Evolutionary conservation across 257 asterid species (phyloP), one percentile per base, ranked within the genome.

Genomic region (Buddleja alternifolia): DNA sequence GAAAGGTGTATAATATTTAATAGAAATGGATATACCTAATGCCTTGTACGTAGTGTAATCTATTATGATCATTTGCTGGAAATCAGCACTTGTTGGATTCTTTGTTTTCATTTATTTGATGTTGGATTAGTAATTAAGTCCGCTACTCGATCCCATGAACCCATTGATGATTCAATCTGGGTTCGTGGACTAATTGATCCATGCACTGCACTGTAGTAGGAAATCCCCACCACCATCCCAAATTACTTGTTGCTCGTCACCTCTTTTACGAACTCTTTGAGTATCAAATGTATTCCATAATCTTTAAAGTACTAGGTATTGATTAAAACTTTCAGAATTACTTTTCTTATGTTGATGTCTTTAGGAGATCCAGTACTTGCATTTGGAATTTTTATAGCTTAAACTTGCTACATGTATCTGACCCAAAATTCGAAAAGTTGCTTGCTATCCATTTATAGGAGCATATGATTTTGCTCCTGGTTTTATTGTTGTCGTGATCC

Each of bases 141-240:
- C 20, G 36, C 41, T 24, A 64, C 24, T 46, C 58, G n/a, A 42
- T n/a, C 10, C 42, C 14, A 10, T 24, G 20, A 37, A 11, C 24
- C 16, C 15, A 10, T 39, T 73, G 55, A 24, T 45, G 61, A 39
- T 59, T 24, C 42, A 51, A 58, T 67, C 45, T 40, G 16, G 45
- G 2, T 60, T 50, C 19, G n/a, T n/a, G n/a, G n/a, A n/a, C n/a
- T n/a, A n/a, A n/a, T n/a, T n/a, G n/a, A n/a, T n/a, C n/a, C n/a
- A n/a, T n/a, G n/a, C n/a, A n/a, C n/a, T n/a, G n/a, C n/a, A n/a
- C n/a, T n/a, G n/a, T n/a, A n/a, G n/a, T n/a, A n/a, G n/a, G n/a
- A n/a, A n/a, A n/a, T n/a, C n/a, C n/a, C n/a, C n/a, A n/a, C n/a
- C n/a, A n/a, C n/a, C n/a, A n/a, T n/a, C n/a, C n/a, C n/a, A n/a